Percentiles rank a stretch among this genome's conserved stretches.
Conservation (phyloP, 2,329 filamentous ascomycete species). For the Zarea fungicola region DNA sequence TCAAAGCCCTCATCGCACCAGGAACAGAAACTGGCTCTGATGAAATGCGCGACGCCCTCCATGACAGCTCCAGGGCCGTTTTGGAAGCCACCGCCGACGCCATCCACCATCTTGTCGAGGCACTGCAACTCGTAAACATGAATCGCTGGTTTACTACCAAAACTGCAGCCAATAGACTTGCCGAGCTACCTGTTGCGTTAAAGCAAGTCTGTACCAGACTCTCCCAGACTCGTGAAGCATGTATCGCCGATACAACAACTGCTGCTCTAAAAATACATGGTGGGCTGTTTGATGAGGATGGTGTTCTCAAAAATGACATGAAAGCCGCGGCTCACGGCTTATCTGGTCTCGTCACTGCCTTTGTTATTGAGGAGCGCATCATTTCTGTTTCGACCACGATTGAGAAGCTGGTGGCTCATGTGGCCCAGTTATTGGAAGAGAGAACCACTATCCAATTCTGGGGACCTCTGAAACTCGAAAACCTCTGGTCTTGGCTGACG, state of each 20-base stretch:
- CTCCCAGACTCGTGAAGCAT: constrained; percentile 21
- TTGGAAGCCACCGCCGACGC: constrained; percentile 17
- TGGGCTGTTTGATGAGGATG: constrained; percentile 37
- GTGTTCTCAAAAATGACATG: constrained; percentile 27
- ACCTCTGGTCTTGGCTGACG: constrained; percentile 34
- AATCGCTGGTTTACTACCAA: constrained; percentile 25
- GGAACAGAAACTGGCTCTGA: constrained; percentile 28
- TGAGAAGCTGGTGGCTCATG: constrained; percentile 31
- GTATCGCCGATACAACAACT: constrained; percentile 31
- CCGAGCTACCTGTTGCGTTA: constrained; percentile 18
- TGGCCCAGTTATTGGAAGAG: constrained; percentile 30
- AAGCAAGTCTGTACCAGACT: constrained; percentile 23
- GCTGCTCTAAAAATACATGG: constrained; percentile 33
- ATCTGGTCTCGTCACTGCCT: constrained; percentile 37
- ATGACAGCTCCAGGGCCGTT: constrained; percentile 23
- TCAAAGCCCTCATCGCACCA: constrained; percentile 32
- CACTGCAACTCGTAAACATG: constrained; percentile 24
- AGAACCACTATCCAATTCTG: constrained; percentile 34
- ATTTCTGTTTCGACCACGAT: constrained; percentile 20
- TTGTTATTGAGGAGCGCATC: constrained; percentile 44
- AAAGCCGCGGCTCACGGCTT: constrained; percentile 24
- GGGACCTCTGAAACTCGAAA: constrained; percentile 36
- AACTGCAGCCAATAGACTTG: constrained; percentile 19
- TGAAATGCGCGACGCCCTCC: constrained; percentile 29
- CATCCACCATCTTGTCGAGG: constrained; percentile 14